Evolutionary conservation across 2,329 filamentous ascomycete genomes (phyloP).

Genomic region (Aspergillus sp.): DNA sequence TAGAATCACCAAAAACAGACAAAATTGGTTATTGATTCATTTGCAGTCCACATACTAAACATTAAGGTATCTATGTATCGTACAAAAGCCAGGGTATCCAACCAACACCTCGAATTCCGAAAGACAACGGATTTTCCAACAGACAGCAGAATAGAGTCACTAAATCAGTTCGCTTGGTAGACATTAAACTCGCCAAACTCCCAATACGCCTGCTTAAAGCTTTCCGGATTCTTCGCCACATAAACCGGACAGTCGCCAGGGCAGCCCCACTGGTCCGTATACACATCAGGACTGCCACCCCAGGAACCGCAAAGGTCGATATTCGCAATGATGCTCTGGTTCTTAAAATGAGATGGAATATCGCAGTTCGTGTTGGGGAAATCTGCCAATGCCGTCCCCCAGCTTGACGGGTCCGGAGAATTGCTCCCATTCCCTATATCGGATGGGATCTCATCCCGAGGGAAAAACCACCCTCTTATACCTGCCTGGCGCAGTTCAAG

Average conservation of each 20-base stretch:
- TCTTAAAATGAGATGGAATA: conserved; percentile 60
- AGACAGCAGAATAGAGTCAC: too few species aligned
- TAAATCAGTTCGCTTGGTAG: conserved; percentile 43
- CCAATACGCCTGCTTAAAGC: conserved; percentile 63
- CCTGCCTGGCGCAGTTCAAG: conserved; percentile 62
- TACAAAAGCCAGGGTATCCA: too few species aligned
- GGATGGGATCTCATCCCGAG: conserved; percentile 53
- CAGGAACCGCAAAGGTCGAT: conserved; percentile 65
- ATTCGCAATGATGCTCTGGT: conserved; percentile 66
- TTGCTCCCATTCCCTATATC: conserved; percentile 33
- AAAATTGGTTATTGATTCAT: too few species aligned
- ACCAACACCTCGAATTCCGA: too few species aligned
- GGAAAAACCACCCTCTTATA: conserved; percentile 65
- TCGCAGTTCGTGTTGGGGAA: conserved; percentile 65
- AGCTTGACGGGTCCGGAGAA: conserved; percentile 59
- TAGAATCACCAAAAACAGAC: too few species aligned
- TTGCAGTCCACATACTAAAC: too few species aligned
- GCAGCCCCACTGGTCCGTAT: conserved; percentile 38
- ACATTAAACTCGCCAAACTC: conserved; percentile 63
- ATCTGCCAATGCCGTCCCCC: conserved; percentile 64
- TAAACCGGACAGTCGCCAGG: conserved; percentile 58
- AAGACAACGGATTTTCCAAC: too few species aligned
- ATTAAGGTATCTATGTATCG: too few species aligned
- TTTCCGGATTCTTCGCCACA: conserved; percentile 57
- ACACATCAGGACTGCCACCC: conserved; percentile 40